Base-by-base conservation (phyloP, 495 filamentous ascomycete species). In the Talaromyces ruber region DNA sequence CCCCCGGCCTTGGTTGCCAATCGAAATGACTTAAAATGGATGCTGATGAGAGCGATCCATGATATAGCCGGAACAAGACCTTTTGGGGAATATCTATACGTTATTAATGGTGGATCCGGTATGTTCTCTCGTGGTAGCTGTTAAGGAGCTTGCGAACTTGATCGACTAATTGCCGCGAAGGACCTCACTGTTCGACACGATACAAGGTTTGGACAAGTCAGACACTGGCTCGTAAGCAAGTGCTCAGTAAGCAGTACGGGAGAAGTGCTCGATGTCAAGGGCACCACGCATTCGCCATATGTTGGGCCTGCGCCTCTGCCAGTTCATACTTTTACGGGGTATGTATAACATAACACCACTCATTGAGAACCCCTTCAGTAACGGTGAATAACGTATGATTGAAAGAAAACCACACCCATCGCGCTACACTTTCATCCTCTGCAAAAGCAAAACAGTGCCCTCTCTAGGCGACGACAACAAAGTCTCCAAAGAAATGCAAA, bases 341-440 rank as follows among this genome's bases (percentile, higher is more conserved):
- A 26, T 7, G 34, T n/a, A 1, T 43, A 43, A 1, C 16, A 16
- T 43, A 43, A 43, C 37, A 9, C 30, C 30, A 29, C 28, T 37
- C 12, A 32, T 43, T 43, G 16, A 43, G 37, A 2, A 2, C 12
- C 7, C n/a, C n/a, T n/a, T n/a, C n/a, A n/a, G n/a, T n/a, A n/a
- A n/a, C n/a, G n/a, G n/a, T n/a, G n/a, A n/a, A n/a, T n/a, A n/a
- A n/a, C n/a, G n/a, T n/a, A n/a, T 11, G 12, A n/a, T 28, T 3
- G 28, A 29, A 51, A 47, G 50, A 50, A 58, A 58, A 57, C 53
- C 61, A 2, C 61, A 63, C 28, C 61, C 61, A 6, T 37, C 47
- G 4, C 61, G 61, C 4, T 63, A 63, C 52, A 63, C 61, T 3
- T 63, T 63, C 39, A 63, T 63, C 54, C 61, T 63, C 6, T 63